These are phyloP conservation scores for Spinacia oleracea DNA, from an alignment of 179 eudicot genomes.

Conservation along the genomic window DNA sequence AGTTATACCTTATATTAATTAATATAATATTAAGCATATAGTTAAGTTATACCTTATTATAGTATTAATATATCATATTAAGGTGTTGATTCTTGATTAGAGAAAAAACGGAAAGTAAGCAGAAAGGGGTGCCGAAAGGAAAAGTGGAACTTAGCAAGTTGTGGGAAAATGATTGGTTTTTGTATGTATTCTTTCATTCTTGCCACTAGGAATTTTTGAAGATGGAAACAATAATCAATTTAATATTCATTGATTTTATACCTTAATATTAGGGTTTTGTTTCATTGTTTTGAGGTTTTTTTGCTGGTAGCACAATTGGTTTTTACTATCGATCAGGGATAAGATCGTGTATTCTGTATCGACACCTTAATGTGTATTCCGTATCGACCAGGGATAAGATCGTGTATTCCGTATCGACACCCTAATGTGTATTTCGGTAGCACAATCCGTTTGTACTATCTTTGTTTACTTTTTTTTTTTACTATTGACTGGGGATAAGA, in stretches of 20 bases:
- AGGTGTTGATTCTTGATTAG: constrained; percentile 6
- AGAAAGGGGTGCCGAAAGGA: constrained; percentile 11
- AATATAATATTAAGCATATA: not conserved
- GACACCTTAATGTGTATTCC: too few relatives aligned
- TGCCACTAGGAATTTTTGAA: constrained; percentile 3
- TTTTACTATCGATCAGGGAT: too few relatives aligned
- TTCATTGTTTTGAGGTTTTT: not conserved
- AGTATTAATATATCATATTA: too few relatives aligned
- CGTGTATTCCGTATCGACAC: too few relatives aligned
- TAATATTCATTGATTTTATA: not conserved
- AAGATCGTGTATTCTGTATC: too few relatives aligned
- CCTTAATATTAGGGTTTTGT: constrained; percentile 26
- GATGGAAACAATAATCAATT: not conserved
- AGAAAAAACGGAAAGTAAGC: constrained; percentile 7
- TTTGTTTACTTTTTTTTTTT: too few relatives aligned
- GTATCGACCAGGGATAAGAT: too few relatives aligned
- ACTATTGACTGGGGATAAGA: too few relatives aligned
- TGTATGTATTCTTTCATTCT: constrained; percentile 23
- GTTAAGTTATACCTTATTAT: not conserved
- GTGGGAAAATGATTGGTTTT: constrained; percentile 17
- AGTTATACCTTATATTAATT: too few relatives aligned
- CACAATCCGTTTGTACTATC: too few relatives aligned
- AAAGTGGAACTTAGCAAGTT: constrained; percentile 12
- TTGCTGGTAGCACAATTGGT: too few relatives aligned
- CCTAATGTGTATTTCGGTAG: too few relatives aligned